Evolutionary conservation across 305 asterid genomes (phyloP).

Genomic region (Fraxinus dipetala): DNA sequence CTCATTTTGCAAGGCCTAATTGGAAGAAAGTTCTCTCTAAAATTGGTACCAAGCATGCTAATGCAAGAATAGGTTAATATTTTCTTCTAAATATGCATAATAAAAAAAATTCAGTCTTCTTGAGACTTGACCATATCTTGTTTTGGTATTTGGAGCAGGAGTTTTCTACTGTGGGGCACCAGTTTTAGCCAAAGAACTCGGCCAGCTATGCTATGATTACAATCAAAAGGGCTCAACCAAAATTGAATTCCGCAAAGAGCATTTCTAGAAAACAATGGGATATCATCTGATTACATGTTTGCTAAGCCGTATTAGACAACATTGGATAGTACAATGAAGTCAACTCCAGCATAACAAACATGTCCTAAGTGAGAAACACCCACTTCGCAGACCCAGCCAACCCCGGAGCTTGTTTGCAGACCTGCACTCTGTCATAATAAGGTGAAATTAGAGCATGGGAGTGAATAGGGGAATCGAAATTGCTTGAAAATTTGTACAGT

Average conservation of each 20-base stretch:
- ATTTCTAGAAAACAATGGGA: constrained; percentile 29
- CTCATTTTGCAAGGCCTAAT: constrained; percentile 65
- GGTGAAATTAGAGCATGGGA: neutral
- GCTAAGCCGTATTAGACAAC: neutral
- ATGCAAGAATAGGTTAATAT: constrained; percentile 47
- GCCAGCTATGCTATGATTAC: constrained; percentile 49
- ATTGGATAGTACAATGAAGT: neutral
- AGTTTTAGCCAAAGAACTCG: constrained; percentile 53
- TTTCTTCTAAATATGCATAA: neutral
- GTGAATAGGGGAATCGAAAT: neutral
- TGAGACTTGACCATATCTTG: neutral
- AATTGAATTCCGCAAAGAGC: constrained; percentile 64
- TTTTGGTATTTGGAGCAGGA: constrained; percentile 30
- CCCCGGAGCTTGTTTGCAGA: neutral
- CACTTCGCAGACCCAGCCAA: neutral
- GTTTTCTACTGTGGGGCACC: constrained; percentile 68
- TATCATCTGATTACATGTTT: neutral
- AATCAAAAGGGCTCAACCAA: constrained; percentile 50
- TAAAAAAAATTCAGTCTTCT: neutral
- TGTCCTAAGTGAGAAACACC: neutral
- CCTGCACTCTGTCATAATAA: neutral
- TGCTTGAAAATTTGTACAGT: neutral
- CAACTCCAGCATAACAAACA: neutral
- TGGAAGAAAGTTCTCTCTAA: constrained; percentile 55
- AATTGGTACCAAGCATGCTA: constrained; percentile 53